A percentile compares a stretch with the other conserved stretches of the same genome.
Conservation (phyloP, 2,329 filamentous ascomycete genomes). For the Fusarium luffae region DNA sequence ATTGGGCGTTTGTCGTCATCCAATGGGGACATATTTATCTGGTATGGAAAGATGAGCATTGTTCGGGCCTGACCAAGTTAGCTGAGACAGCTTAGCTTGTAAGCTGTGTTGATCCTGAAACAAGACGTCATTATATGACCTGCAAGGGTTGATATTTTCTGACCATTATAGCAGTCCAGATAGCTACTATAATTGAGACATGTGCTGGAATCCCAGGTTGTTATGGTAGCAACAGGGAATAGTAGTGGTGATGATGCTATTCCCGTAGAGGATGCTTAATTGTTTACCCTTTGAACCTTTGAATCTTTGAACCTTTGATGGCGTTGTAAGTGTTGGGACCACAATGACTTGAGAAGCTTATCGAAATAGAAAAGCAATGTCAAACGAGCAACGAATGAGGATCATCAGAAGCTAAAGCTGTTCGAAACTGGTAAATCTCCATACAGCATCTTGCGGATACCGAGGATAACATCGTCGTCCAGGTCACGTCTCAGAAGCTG, state of each 20-base stretch:
- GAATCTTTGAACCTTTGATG: neutral
- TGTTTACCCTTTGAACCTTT: neutral
- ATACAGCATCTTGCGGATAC: neutral
- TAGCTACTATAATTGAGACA: constrained; percentile 13
- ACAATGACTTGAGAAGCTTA: neutral
- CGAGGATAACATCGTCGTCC: constrained; percentile 14
- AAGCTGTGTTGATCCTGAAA: constrained; percentile 32
- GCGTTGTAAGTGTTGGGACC: neutral
- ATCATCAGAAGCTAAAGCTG: neutral
- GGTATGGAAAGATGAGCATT: constrained; percentile 20
- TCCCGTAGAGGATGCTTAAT: neutral
- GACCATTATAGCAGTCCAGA: neutral
- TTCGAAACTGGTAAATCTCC: neutral
- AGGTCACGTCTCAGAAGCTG: constrained; percentile 39
- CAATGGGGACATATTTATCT: constrained; percentile 8
- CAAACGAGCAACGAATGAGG: neutral
- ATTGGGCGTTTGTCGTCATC: constrained; percentile 14
- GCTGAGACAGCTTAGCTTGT: constrained; percentile 27
- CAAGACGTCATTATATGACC: constrained; percentile 34
- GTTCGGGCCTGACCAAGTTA: constrained; percentile 3
- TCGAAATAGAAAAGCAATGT: neutral
- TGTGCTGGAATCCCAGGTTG: constrained; percentile 26
- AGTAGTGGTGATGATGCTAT: constrained; percentile 5
- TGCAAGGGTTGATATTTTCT: constrained; percentile 16
- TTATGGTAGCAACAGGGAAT: constrained; percentile 33